Base-by-base conservation (phyloP, 352 stramenopile genomes). In the Nothophytophthora sp. region DNA sequence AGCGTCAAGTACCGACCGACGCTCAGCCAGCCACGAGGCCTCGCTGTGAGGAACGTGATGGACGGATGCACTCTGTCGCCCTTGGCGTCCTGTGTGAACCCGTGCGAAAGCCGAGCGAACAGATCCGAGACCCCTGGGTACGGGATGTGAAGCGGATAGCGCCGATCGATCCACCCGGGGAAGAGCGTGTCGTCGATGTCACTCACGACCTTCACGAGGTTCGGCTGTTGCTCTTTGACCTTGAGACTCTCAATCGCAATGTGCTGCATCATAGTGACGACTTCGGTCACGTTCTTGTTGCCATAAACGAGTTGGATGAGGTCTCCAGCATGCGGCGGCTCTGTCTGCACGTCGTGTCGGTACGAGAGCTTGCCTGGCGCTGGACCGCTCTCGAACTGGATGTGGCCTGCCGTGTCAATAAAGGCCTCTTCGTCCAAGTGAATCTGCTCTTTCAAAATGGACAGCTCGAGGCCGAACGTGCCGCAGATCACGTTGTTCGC, bases 111-210 rank as follows among this genome's bases (percentile, higher is more conserved):
- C n/a, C 71, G 60, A 10, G 64, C 63, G 49, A 72, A 94, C 7
- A 94, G 59, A 24, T 91, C 71, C 9, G 80, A 85, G 24, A 94
- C 81, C 4, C 84, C 84, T 7, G 84, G 84, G 29, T 94, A 94
- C 49, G 76, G 76, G 27, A 88, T 79, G 37, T 92, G 73, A n/a
- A 88, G 64, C 9, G 81, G 81, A 18, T 86, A 92, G 10, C 78
- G 78, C 8, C 74, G 74, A 40, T 92, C 81, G 12, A 92, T 43
- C 81, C 81, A 92, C 25, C 84, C 84, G 7, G 84, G 62, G 30
- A 90, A 92, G 5, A 94, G 59, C 22, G 84, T 94, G 55, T 94
- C 84, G 34, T 94, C 84, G 30, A 94, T 94, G 41, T 94, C 84
- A 41, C 84, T 94, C n/a, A 94, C 68, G 5, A 94, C 83, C 50